Evolutionary conservation across 2,329 filamentous ascomycete species (phyloP).

Genomic region (Emergomyces orientalis): DNA sequence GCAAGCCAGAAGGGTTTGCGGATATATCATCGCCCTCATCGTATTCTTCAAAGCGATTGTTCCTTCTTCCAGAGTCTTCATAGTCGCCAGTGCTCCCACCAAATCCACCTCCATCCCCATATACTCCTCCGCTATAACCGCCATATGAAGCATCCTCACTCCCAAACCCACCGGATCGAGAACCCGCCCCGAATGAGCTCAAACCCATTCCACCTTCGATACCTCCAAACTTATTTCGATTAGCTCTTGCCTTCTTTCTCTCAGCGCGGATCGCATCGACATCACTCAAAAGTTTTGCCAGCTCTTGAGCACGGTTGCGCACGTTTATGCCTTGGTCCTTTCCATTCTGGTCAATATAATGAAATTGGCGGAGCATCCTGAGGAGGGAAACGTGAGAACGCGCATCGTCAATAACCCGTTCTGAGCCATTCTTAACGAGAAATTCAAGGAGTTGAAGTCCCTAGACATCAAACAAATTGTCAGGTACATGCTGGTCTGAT

Average conservation of each 20-base stretch:
- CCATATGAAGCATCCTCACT: conserved; percentile 61
- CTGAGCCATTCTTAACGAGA: conserved; percentile 94
- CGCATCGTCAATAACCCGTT: conserved; percentile 94
- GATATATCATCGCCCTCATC: conserved; percentile 66
- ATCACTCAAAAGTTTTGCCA: conserved; percentile 85
- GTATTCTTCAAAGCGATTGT: conserved; percentile 88
- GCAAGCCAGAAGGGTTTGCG: conserved; percentile 41
- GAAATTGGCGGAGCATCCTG: conserved; percentile 97
- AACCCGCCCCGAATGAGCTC: conserved; percentile 43
- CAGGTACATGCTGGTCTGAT: background rate
- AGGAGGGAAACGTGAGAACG: conserved; percentile 88
- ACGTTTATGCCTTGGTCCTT: conserved; percentile 99
- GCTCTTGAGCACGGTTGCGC: conserved; percentile 88
- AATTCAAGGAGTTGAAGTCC: conserved; percentile 66
- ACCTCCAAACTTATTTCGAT: conserved; percentile 90
- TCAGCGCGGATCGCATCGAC: conserved; percentile 47
- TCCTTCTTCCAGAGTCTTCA: conserved; percentile 51
- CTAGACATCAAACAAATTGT: conserved; percentile 26
- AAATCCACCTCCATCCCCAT: conserved; percentile 92
- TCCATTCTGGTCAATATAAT: conserved; percentile 90
- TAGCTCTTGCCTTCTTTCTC: conserved; percentile 78
- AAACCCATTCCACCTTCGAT: conserved; percentile 56
- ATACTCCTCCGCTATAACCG: conserved; percentile 65
- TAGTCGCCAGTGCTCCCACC: conserved; percentile 72
- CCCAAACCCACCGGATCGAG: conserved; percentile 82